Evolutionary conservation across 768 basidiomycete species (phyloP).

Genomic region (Sporobolomyces pararoseus): DNA sequence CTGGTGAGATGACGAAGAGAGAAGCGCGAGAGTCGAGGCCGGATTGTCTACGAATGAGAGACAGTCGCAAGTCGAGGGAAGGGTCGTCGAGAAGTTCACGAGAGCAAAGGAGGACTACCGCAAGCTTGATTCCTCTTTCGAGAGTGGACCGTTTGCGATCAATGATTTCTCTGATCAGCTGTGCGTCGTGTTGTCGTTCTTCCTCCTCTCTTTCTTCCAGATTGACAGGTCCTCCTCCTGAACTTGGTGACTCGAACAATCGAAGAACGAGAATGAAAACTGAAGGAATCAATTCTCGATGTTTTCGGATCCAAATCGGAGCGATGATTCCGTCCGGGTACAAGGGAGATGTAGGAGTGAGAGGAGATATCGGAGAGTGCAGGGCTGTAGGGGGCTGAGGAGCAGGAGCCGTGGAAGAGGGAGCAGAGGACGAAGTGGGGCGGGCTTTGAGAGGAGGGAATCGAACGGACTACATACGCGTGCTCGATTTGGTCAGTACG

Average conservation of each 20-base stretch:
- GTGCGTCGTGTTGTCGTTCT: conserved; percentile 68
- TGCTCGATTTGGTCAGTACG: neutral
- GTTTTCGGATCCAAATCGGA: conserved; percentile 96
- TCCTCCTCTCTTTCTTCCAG: conserved; percentile 56
- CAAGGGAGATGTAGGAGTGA: conserved; percentile 80
- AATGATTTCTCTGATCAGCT: conserved; percentile 74
- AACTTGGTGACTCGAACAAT: conserved; percentile 66
- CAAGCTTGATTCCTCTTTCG: conserved; percentile 88
- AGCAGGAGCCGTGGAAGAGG: neutral
- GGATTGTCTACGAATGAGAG: conserved; percentile 79
- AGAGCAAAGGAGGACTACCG: conserved; percentile 87
- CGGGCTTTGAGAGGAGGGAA: conserved; percentile 80
- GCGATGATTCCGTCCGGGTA: conserved; percentile 94
- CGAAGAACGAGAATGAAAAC: conserved; percentile 89
- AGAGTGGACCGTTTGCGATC: conserved; percentile 70
- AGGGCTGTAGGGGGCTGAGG: conserved; percentile 49
- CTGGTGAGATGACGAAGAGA: conserved; percentile 90
- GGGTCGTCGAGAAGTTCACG: conserved; percentile 84
- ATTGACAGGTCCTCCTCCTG: conserved; percentile 47
- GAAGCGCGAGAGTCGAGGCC: conserved; percentile 87
- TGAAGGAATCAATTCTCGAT: conserved; percentile 81
- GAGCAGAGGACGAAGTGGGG: conserved; percentile 54
- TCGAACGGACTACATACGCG: conserved; percentile 53
- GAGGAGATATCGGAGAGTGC: conserved; percentile 90
- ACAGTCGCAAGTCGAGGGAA: conserved; percentile 72